A percentile compares a stretch with the other conserved stretches of the same genome.
These are phyloP conservation scores for Trametes pubescens DNA, from an alignment of 1,284 basidiomycete species.

Conservation along the genomic window DNA sequence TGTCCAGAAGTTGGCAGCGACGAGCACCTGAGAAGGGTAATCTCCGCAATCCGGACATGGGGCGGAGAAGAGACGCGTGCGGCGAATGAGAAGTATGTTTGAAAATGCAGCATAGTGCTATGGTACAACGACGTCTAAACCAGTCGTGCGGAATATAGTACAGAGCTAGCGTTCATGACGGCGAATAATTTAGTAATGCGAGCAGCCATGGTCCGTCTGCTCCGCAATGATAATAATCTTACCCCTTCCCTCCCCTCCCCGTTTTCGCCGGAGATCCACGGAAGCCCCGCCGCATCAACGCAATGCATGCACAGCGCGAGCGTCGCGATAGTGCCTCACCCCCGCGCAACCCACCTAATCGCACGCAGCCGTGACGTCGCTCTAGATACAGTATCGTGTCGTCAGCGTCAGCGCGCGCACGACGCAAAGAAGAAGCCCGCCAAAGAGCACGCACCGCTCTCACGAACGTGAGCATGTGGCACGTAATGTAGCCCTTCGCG, in stretches of 20 bases:
- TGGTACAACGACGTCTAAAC: constrained; percentile 12
- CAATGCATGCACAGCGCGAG: not conserved
- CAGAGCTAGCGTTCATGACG: not conserved
- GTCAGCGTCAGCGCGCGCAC: not conserved
- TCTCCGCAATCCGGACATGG: no score
- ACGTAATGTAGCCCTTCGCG: constrained; percentile 78
- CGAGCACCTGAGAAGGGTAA: no score
- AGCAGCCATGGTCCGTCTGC: not conserved
- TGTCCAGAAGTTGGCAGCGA: no score
- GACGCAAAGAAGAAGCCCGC: not conserved
- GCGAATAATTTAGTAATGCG: constrained; percentile 4
- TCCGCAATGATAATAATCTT: not conserved
- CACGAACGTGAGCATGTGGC: constrained; percentile 68
- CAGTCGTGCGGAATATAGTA: not conserved
- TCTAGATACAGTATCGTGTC: constrained; percentile 16
- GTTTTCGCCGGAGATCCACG: not conserved
- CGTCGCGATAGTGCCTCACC: not conserved
- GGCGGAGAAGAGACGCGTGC: no score
- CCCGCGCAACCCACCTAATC: constrained; percentile 12
- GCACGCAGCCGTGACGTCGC: constrained; percentile 32
- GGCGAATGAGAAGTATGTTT: not conserved
- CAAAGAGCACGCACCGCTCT: constrained; percentile 36
- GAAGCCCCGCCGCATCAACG: not conserved
- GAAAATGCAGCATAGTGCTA: not conserved
- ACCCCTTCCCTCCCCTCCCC: not conserved